Conservation (phyloP, 108 stramenopile species). For the Aurantiochytrium sp. region DNA sequence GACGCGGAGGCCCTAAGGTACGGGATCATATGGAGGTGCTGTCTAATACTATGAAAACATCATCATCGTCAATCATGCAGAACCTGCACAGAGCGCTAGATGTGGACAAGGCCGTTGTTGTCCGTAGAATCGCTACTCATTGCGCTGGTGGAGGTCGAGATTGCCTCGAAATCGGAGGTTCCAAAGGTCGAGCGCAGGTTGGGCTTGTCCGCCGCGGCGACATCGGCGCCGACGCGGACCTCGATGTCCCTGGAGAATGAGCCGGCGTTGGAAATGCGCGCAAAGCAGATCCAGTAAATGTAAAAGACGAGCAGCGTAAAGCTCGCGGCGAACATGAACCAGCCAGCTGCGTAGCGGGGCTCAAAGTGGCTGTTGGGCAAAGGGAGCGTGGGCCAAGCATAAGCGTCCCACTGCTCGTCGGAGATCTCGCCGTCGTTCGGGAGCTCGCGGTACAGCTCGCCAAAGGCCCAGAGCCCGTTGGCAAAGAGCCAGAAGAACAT, state of each 20-base stretch:
- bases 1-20: no score
- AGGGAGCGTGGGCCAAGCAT: slow-evolving; percentile 17
- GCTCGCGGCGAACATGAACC: background rate
- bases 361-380: background rate
- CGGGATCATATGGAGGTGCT: no score
- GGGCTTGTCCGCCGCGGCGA: background rate
- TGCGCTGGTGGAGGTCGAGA: background rate
- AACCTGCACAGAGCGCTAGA: no score
- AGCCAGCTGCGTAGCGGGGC: slow-evolving; percentile 11
- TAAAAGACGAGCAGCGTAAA: background rate
- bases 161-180: background rate
- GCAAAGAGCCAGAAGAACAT: slow-evolving; percentile 25
- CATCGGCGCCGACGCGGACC: background rate
- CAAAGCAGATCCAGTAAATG: background rate
- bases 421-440: background rate
- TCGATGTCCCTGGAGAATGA: background rate
- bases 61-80: no score
- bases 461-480: slow-evolving; percentile 29
- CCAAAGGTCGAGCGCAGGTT: background rate
- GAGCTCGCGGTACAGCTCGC: background rate
- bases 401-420: slow-evolving; percentile 2
- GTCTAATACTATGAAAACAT: no score
- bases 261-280: background rate
- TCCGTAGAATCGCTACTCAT: background rate
- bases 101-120: background rate